phyloP scores from a whole-genome alignment of 169 alveolate genomes.

The Cryptosporidium bovis region DNA sequence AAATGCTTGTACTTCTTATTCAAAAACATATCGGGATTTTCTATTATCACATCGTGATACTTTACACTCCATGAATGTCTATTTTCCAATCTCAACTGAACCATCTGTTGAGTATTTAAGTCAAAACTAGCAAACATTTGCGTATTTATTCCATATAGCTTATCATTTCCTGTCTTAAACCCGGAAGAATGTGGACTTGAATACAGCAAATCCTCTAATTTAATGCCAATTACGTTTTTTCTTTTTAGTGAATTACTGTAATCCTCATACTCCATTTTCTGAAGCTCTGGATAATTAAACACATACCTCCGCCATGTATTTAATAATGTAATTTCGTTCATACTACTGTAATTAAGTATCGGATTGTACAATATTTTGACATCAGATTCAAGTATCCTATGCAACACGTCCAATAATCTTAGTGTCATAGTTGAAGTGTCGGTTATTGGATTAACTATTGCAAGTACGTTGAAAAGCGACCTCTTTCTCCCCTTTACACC shows the following conservation, averaged over 20 bases:
- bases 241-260: background rate
- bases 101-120: slow-evolving; percentile 9
- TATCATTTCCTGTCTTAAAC: background rate
- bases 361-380: slow-evolving; percentile 47
- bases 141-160: slow-evolving; percentile 17
- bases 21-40: background rate
- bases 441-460: slow-evolving; percentile 33
- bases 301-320: slow-evolving; percentile 68
- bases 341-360: slow-evolving; percentile 1
- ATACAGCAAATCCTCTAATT: slow-evolving; percentile 15
- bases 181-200: slow-evolving; percentile 17
- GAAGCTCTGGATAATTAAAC: slow-evolving; percentile 51
- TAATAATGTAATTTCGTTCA: background rate
- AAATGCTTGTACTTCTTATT: background rate
- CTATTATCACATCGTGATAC: background rate
- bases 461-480: slow-evolving; percentile 32
- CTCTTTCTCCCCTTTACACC: background rate
- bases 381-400: slow-evolving; percentile 37
- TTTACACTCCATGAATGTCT: background rate
- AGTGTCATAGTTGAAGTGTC: background rate
- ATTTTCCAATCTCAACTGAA: slow-evolving; percentile 23
- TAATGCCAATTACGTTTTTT: background rate
- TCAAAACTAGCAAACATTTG: slow-evolving; percentile 51
- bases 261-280: background rate
- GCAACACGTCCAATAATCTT: slow-evolving; percentile 32